Conservation (phyloP, 495 filamentous ascomycete genomes). For the Aspergillus baeticus region DNA sequence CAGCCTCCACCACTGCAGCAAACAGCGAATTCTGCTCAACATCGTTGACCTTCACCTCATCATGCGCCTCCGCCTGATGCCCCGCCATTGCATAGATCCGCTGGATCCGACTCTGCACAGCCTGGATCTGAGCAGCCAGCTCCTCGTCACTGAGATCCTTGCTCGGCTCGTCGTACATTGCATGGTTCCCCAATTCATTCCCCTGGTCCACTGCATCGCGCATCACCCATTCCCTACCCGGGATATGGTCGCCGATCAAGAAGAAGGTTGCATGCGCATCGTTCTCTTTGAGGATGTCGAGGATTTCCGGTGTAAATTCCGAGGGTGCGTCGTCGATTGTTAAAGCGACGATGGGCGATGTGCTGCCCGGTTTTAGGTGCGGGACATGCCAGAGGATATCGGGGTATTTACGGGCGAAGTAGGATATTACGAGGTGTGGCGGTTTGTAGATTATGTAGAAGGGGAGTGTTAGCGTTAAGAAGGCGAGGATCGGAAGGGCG, state of each 20-base stretch:
- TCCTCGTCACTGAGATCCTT: conserved; percentile 37
- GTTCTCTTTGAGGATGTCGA: conserved; percentile 56
- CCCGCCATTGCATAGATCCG: conserved; percentile 12
- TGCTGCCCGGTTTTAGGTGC: conserved; percentile 12
- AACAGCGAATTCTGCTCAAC: neutral
- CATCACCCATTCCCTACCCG: conserved; percentile 57
- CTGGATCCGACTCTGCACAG: conserved; percentile 48
- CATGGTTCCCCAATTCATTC: conserved; percentile 80
- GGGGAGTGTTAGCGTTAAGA: conserved; percentile 51
- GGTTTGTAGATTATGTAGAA: conserved; percentile 75
- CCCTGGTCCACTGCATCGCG: conserved; percentile 59
- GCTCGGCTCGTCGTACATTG: conserved; percentile 78
- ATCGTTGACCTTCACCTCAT: conserved; percentile 2
- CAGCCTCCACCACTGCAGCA: neutral
- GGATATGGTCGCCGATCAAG: conserved; percentile 72
- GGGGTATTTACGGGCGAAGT: conserved; percentile 68
- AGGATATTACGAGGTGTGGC: conserved; percentile 61
- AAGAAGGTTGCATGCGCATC: conserved; percentile 73
- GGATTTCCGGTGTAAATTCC: conserved; percentile 67
- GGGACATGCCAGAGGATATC: conserved; percentile 70
- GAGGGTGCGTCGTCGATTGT: conserved; percentile 86
- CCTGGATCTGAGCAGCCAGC: conserved; percentile 37
- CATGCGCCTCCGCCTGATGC: conserved; percentile 7
- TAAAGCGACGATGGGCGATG: conserved; percentile 58
- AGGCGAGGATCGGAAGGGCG: conserved; percentile 41